Evolutionary conservation across 441 rosid species (phyloP).

Genomic region (Populus trichocarpa): DNA sequence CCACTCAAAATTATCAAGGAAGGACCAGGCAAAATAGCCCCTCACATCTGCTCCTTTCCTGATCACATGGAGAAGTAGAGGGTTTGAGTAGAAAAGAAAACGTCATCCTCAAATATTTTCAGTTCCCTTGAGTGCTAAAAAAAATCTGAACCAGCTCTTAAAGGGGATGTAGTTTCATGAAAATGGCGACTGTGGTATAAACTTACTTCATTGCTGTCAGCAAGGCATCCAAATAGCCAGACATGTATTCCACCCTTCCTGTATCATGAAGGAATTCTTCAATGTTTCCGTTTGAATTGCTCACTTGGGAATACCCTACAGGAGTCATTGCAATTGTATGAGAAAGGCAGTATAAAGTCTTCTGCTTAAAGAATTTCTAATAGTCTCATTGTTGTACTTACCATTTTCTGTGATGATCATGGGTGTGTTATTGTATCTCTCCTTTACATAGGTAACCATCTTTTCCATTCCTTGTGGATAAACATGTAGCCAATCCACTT

Average conservation of each 20-base stretch:
- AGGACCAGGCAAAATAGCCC: slow-evolving; percentile 39
- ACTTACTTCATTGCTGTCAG: slow-evolving; percentile 22
- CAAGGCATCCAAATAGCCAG: slow-evolving; percentile 41
- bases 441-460: slow-evolving; percentile 20
- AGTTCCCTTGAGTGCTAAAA: not conserved
- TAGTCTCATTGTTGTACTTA: not conserved
- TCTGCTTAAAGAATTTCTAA: no score
- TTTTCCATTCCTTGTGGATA: slow-evolving; percentile 30
- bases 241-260: slow-evolving; percentile 49
- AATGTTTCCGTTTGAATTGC: slow-evolving; percentile 22
- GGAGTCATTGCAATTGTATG: not conserved
- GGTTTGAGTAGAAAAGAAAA: no score
- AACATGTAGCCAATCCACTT: slow-evolving; percentile 21
- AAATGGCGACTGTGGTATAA: not conserved
- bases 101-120: not conserved
- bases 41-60: slow-evolving; percentile 33
- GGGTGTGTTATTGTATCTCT: slow-evolving; percentile 25
- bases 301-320: slow-evolving; percentile 43
- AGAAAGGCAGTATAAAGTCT: no score
- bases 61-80: not conserved
- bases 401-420: slow-evolving; percentile 34
- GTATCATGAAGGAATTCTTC: slow-evolving; percentile 39
- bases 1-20: slow-evolving; percentile 44
- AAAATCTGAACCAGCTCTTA: not conserved
- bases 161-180: not conserved